phyloP scores from a whole-genome alignment of 225 moss, liverwort and hornwort species.

The Lunularia cruciata region DNA sequence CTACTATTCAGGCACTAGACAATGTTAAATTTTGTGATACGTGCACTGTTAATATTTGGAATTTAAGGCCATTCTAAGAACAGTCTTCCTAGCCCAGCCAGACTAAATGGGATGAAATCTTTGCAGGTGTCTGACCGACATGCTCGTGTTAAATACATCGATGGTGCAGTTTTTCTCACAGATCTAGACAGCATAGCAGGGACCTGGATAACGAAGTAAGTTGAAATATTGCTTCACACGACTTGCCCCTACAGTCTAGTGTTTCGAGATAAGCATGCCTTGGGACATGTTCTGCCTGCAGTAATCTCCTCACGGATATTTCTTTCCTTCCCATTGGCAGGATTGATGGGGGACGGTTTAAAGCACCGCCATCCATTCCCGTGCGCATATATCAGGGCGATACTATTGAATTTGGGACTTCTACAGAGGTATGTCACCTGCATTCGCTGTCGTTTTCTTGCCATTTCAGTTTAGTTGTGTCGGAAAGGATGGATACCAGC shows the following conservation, averaged over 20 bases:
- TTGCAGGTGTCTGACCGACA: slow-evolving; percentile 65
- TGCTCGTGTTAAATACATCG: slow-evolving; percentile 56
- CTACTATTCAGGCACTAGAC: no score
- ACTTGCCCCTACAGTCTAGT: not conserved
- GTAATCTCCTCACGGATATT: not conserved
- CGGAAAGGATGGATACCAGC: no score
- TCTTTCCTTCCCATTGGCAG: slow-evolving; percentile 27
- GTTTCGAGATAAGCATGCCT: no score
- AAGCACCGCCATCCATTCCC: slow-evolving; percentile 59
- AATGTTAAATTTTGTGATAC: not conserved
- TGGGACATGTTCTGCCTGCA: not conserved
- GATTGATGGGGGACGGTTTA: slow-evolving; percentile 61
- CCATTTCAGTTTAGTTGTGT: not conserved
- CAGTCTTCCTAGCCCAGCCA: not conserved
- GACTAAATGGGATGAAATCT: not conserved
- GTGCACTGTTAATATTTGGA: not conserved
- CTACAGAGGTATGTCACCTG: slow-evolving; percentile 43
- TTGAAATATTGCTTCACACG: not conserved
- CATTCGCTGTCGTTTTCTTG: not conserved
- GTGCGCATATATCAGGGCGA: slow-evolving; percentile 69
- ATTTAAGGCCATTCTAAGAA: no score
- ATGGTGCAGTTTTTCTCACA: slow-evolving; percentile 75
- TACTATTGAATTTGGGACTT: slow-evolving; percentile 68
- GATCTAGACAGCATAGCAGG: slow-evolving; percentile 75
- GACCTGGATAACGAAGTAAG: slow-evolving; percentile 79